phyloP scores from a whole-genome alignment of 805 yeast species.

The Yamadazyma nakazawae region DNA sequence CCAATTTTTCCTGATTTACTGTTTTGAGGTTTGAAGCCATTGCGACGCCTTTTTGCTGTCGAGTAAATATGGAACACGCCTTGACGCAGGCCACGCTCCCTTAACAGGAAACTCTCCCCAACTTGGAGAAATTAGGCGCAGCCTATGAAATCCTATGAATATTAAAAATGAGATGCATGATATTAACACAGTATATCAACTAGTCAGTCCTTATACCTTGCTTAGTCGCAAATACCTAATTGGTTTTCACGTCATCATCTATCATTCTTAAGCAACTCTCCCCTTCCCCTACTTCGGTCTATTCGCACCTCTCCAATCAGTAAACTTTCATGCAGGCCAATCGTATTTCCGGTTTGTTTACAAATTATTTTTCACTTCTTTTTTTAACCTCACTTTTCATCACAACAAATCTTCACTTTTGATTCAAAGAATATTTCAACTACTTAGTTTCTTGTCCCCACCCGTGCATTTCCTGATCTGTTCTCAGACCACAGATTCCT shows the following conservation, averaged over 20 bases:
- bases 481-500: not conserved
- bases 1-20: not conserved
- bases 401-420: conserved; percentile 2
- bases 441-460: not conserved
- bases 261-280: no score
- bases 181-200: no score
- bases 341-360: conserved; percentile 3
- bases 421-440: not conserved
- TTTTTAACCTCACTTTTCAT: conserved; percentile 3
- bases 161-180: no score
- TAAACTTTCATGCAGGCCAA: not conserved
- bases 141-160: not conserved
- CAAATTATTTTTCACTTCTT: conserved; percentile 1
- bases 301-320: not conserved
- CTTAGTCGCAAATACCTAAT: no score
- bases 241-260: no score
- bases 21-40: not conserved
- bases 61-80: not conserved
- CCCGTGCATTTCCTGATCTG: not conserved
- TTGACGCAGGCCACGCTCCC: not conserved
- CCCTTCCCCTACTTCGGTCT: not conserved
- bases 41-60: not conserved
- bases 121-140: not conserved
- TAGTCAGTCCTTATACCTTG: no score
- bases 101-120: no score